A percentile compares a stretch with the other conserved stretches of the same genome.
Evolutionary conservation across 257 asterid species (phyloP).

Genomic region (Coffea canephora): DNA sequence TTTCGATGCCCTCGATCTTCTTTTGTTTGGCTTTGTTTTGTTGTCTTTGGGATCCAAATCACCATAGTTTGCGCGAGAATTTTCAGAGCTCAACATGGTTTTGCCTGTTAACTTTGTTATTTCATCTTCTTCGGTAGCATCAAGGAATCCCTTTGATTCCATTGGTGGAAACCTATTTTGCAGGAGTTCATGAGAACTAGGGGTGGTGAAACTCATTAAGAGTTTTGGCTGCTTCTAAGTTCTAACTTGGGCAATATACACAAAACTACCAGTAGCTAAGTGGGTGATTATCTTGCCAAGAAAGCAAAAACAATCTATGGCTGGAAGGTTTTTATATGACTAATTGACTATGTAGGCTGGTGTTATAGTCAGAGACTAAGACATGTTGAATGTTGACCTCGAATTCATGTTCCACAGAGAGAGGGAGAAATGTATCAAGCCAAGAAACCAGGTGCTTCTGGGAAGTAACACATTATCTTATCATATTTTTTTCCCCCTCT

Average conservation of each 20-base stretch:
- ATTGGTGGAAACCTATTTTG: neutral
- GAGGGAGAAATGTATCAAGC: neutral
- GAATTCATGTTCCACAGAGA: neutral
- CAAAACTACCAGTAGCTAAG: neutral
- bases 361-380: neutral
- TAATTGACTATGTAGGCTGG: neutral
- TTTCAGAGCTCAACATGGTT: neutral
- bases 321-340: neutral
- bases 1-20: slow-evolving; percentile 31
- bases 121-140: neutral
- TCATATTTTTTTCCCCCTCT: neutral
- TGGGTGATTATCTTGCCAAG: neutral
- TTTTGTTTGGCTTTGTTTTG: slow-evolving; percentile 12
- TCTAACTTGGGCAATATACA: no score
- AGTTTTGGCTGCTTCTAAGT: neutral
- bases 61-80: neutral
- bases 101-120: neutral
- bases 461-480: neutral
- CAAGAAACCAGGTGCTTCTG: neutral
- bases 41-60: slow-evolving; percentile 6
- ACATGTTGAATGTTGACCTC: slow-evolving; percentile 13
- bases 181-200: neutral
- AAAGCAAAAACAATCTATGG: neutral
- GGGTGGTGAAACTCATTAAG: slow-evolving; percentile 1
- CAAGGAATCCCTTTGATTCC: neutral